Conservation (phyloP, 2,329 filamentous ascomycete species). For the Cladosporium sp. region DNA sequence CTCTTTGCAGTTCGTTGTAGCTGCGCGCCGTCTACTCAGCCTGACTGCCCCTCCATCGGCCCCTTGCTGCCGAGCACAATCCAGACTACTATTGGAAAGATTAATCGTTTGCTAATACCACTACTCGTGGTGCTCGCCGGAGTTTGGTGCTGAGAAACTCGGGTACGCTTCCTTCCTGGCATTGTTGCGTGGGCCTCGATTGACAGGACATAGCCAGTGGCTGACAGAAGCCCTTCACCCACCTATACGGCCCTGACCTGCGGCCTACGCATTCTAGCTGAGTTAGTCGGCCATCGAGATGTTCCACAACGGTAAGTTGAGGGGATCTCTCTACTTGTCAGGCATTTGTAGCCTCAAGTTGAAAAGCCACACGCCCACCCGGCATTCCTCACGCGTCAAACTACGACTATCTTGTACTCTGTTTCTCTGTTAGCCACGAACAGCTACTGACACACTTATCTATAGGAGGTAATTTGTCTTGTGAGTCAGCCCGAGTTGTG, state of each 20-base stretch:
- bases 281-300: slow-evolving; percentile 19
- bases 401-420: background rate
- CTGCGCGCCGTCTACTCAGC: slow-evolving; percentile 1
- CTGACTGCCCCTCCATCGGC: slow-evolving; percentile 2
- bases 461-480: slow-evolving; percentile 18
- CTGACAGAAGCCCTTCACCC: slow-evolving; percentile 23
- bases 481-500: slow-evolving; percentile 14
- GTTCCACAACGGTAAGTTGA: slow-evolving; percentile 29
- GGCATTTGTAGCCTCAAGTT: slow-evolving; percentile 12
- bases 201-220: slow-evolving; percentile 24
- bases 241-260: slow-evolving; percentile 23
- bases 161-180: slow-evolving; percentile 27
- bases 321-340: slow-evolving; percentile 12
- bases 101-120: slow-evolving; percentile 15
- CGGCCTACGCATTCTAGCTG: slow-evolving; percentile 18
- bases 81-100: slow-evolving; percentile 23
- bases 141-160: slow-evolving; percentile 17
- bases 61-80: slow-evolving; percentile 30
- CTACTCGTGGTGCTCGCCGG: slow-evolving; percentile 17
- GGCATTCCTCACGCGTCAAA: background rate
- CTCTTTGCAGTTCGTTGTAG: slow-evolving; percentile 13
- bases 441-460: slow-evolving; percentile 9
- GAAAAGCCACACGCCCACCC: slow-evolving; percentile 28
- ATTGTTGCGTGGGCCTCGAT: slow-evolving; percentile 24
- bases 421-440: background rate